Evolutionary conservation across 176 grass and related monocot genomes (phyloP).

Genomic region (Cenchrus fungigraminus): DNA sequence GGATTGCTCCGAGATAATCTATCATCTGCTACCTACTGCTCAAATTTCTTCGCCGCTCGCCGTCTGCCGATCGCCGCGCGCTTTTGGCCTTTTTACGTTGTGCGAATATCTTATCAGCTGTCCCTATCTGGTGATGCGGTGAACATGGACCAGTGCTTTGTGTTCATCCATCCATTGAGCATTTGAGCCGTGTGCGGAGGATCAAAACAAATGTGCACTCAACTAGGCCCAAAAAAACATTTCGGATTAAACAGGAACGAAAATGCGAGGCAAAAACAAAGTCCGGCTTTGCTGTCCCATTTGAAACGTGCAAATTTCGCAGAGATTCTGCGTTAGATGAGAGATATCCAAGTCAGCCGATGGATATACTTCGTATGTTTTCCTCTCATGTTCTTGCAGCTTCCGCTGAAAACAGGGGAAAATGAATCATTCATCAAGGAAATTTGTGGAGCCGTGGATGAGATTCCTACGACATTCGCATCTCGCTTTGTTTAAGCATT

Average conservation of each 20-base stretch:
- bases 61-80: neutral
- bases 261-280: neutral
- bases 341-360: neutral
- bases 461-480: neutral
- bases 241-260: neutral
- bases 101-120: neutral
- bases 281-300: neutral
- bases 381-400: neutral
- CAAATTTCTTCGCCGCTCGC: slow-evolving; percentile 40
- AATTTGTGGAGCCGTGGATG: neutral
- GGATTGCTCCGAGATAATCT: too few species aligned
- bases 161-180: neutral
- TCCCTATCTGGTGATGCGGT: neutral
- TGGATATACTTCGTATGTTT: neutral
- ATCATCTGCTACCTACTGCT: neutral
- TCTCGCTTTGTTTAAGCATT: neutral
- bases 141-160: slow-evolving; percentile 6
- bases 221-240: too few species aligned
- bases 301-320: neutral
- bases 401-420: neutral
- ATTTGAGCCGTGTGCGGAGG: neutral
- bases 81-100: neutral
- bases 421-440: too few species aligned
- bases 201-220: too few species aligned
- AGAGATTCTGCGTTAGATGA: neutral